Evolutionary conservation across 2,329 filamentous ascomycete species (phyloP).

Genomic region (Lecanicillium sp.): DNA sequence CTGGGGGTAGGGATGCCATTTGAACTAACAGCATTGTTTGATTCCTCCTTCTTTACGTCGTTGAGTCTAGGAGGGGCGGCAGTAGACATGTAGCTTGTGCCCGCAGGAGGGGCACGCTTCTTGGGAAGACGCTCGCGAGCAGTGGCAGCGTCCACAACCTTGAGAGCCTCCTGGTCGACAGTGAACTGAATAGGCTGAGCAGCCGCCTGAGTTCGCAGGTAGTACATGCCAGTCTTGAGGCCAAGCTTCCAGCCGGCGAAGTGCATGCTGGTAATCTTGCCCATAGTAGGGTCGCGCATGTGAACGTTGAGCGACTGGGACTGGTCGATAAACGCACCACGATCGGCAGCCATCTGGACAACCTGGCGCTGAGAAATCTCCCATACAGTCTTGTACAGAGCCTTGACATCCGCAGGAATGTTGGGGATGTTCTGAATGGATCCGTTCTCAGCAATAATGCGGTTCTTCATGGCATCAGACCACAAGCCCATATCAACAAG

Average conservation of each 20-base stretch:
- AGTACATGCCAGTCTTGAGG: constrained; percentile 99
- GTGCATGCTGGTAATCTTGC: constrained; percentile 99
- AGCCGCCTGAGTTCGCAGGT: constrained; percentile 94
- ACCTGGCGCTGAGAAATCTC: constrained; percentile 95
- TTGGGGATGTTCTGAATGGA: constrained; percentile 96
- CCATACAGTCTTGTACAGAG: constrained; percentile 99
- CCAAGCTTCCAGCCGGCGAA: constrained; percentile 98
- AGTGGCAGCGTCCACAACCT: constrained; percentile 74
- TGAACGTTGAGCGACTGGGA: constrained; percentile 99
- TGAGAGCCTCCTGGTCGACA: constrained; percentile 91
- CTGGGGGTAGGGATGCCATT: constrained; percentile 64
- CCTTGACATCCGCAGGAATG: constrained; percentile 92
- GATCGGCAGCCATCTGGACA: constrained; percentile 96
- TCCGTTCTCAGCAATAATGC: constrained; percentile 93
- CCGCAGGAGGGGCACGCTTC: constrained; percentile 58
- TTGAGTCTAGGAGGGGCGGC: constrained; percentile 57
- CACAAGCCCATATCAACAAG: constrained; percentile 95
- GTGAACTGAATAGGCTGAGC: constrained; percentile 98
- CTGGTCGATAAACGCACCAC: constrained; percentile 97
- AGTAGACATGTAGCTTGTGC: constrained; percentile 46
- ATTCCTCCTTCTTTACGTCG: constrained; percentile 44
- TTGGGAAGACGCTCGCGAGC: constrained; percentile 56
- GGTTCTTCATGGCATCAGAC: constrained; percentile 99
- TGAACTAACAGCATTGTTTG: constrained; percentile 26
- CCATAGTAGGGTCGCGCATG: constrained; percentile 98